Base-by-base conservation (phyloP, 306 rosid genomes). In the Arachis hypogaea region DNA sequence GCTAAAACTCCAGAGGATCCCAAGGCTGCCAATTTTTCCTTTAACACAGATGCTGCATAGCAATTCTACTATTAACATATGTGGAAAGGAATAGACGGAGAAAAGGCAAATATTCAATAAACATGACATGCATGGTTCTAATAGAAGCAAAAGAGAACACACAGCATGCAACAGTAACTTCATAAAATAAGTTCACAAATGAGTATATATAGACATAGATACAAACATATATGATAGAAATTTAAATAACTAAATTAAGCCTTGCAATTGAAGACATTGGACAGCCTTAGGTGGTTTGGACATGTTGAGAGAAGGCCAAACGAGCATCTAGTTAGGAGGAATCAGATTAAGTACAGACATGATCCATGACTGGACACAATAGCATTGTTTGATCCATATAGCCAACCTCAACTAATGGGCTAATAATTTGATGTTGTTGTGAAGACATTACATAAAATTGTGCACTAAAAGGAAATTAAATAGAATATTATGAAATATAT, bases 1-100 rank as follows among this genome's bases (percentile, higher is more conserved):
- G 98, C 99, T 83, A 92, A 82, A 68, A 92, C 88, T 82, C 99
- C 99, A 82, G 99, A 92, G 59, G 99, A 85, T 70, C 99, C 99
- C 90, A 95, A 74, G 72, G 93, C 80, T 28, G 90, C 75, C 73
- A 95, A 90, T 66, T 95, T 95, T 85, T 95, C 99, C 80, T 90
- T 95, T 81, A 92, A 85, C 70, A 87, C 87, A 81, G 99, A 95
- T 60, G 98, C 99, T 95, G 96, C 82, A 85, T 74, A 77, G 73
- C 6, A 84, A 63, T 43, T 63, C 59, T 68, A 76, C 57, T 63
- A 56, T 89, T 78, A 86, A 87, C 71, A 66, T 49, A 69, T 79
- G 66, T 78, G 79, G 49, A 47, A 65, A 52, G 61, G 57, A 77
- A 29, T 77, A 60, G 51, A 69, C 59, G 30, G 64, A 72, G 64